A percentile compares a stretch with the other conserved stretches of the same genome.
phyloP scores from a whole-genome alignment of 805 yeast species.

The Blastobotrys mokoenaii region DNA sequence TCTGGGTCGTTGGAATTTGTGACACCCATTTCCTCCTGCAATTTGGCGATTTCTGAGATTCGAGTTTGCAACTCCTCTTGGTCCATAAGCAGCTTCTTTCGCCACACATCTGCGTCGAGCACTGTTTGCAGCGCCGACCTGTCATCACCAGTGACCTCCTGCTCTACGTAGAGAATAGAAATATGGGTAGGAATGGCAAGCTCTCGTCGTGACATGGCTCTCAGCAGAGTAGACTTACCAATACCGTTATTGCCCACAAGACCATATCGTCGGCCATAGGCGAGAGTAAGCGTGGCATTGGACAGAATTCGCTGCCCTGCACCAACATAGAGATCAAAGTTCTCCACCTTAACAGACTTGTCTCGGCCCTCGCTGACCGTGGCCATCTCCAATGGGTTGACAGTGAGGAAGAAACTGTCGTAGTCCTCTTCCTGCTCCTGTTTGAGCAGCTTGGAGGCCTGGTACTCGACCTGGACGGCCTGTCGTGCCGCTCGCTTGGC shows the following conservation, averaged over 20 bases:
- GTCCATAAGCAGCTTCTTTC: slow-evolving; percentile 77
- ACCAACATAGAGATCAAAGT: slow-evolving; percentile 90
- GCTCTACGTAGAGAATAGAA: slow-evolving; percentile 93
- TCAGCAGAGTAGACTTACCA: slow-evolving; percentile 90
- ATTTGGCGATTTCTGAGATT: slow-evolving; percentile 61
- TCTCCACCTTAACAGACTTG: slow-evolving; percentile 91
- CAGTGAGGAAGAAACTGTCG: slow-evolving; percentile 89
- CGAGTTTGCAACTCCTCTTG: slow-evolving; percentile 56
- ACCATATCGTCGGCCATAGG: slow-evolving; percentile 94
- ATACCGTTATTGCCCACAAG: slow-evolving; percentile 98
- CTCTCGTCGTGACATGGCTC: slow-evolving; percentile 91
- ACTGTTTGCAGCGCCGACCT: slow-evolving; percentile 87
- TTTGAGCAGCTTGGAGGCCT: slow-evolving; percentile 83
- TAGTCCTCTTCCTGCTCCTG: slow-evolving; percentile 63
- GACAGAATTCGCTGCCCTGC: slow-evolving; percentile 89
- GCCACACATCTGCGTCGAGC: slow-evolving; percentile 99
- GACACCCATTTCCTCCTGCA: slow-evolving; percentile 35
- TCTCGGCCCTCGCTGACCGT: slow-evolving; percentile 58
- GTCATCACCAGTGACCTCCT: slow-evolving; percentile 92
- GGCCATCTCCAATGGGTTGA: slow-evolving; percentile 87
- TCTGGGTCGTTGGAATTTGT: slow-evolving; percentile 33
- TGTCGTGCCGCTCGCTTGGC: slow-evolving; percentile 59
- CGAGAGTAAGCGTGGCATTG: slow-evolving; percentile 77
- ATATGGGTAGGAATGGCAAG: slow-evolving; percentile 90
- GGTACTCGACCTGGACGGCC: slow-evolving; percentile 33